Evolutionary conservation across 129 eudicot species (phyloP).

Genomic region (Kitagawia praeruptora): DNA sequence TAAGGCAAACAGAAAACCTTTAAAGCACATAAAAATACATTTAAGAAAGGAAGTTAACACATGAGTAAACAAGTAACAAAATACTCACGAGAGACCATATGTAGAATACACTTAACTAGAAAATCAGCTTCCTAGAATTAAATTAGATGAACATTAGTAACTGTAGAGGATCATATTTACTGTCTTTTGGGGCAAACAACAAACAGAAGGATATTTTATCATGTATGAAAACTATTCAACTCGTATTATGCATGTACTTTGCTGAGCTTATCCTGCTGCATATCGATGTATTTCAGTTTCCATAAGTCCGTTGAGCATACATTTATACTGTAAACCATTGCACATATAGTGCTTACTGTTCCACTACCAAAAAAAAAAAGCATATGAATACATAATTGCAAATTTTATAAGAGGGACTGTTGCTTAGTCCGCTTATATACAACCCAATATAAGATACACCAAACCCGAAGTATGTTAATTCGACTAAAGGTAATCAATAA

Average conservation of each 20-base stretch:
- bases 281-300: neutral
- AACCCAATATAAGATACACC: neutral
- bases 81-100: neutral
- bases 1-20: neutral
- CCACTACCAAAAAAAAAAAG: neutral
- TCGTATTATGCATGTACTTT: neutral
- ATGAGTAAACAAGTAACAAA: neutral
- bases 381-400: neutral
- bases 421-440: neutral
- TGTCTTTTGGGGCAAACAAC: neutral
- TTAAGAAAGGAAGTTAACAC: neutral
- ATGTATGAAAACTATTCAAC: neutral
- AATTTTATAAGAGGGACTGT: neutral
- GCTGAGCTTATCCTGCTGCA: neutral
- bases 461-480: neutral
- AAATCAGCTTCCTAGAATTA: neutral
- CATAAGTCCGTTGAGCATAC: neutral
- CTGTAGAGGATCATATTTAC: neutral
- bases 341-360: neutral
- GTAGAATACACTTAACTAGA: neutral
- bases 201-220: neutral
- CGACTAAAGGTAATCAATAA: neutral
- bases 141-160: neutral
- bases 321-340: neutral
- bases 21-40: neutral